phyloP scores from a whole-genome alignment of 352 stramenopile species.

The Pythium brachiatum region DNA sequence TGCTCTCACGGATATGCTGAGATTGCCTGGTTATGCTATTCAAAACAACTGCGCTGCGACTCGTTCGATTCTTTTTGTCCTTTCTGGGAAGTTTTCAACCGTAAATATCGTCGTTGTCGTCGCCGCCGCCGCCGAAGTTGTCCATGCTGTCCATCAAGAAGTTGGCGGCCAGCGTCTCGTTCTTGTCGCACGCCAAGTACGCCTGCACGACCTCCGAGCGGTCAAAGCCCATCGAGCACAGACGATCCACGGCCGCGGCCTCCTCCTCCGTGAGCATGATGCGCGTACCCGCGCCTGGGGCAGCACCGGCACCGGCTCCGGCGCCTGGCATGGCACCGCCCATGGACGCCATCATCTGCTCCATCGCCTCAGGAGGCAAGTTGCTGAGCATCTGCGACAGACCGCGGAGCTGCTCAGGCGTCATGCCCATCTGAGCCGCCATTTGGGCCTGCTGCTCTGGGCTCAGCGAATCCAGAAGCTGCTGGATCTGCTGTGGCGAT shows the following conservation, averaged over 20 bases:
- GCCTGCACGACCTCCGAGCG: conserved; percentile 94
- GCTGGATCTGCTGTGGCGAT: conserved; percentile 82
- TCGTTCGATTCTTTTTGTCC: neutral
- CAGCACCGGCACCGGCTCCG: conserved; percentile 43
- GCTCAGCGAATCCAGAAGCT: conserved; percentile 72
- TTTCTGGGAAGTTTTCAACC: conserved; percentile 36
- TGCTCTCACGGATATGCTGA: conserved; percentile 1
- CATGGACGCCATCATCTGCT: conserved; percentile 88
- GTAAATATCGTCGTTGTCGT: conserved; percentile 89
- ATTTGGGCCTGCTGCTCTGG: conserved; percentile 79
- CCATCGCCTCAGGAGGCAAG: conserved; percentile 74
- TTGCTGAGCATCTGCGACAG: conserved; percentile 87
- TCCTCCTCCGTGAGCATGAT: conserved; percentile 84
- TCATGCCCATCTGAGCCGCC: conserved; percentile 86
- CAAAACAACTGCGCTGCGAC: conserved; percentile 20
- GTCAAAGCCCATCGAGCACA: conserved; percentile 88
- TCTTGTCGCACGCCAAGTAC: conserved; percentile 99
- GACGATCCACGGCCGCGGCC: conserved; percentile 64
- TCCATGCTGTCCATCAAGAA: conserved; percentile 96
- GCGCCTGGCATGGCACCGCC: conserved; percentile 38
- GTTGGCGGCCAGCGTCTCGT: conserved; percentile 98
- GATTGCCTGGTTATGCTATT: conserved; percentile 20
- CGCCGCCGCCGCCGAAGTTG: conserved; percentile 59
- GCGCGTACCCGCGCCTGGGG: conserved; percentile 41
- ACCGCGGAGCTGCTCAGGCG: conserved; percentile 77